Evolutionary conservation across 192 early-diverging fungal genomes (phyloP), one percentile per base, ranked within the genome.

Genomic region (Backusella tarrabulga): DNA sequence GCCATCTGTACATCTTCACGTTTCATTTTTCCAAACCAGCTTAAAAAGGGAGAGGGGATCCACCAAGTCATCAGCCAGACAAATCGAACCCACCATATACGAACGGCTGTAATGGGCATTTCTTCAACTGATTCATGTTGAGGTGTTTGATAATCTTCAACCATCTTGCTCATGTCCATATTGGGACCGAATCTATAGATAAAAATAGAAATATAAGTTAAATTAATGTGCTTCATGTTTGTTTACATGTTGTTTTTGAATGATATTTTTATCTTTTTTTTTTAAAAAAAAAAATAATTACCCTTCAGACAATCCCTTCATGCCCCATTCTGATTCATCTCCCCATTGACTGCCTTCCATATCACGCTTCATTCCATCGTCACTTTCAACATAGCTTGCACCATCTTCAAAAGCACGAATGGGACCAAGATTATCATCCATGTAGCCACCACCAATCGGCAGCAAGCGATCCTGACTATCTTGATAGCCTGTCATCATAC

Each of bases 1-100:
- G 97, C 97, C 95, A 97, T 97, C 66, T 90, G 94, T 44, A 98
- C 90, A 83, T 98, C 96, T 76, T 93, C 90, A 46, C 96, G 92
- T 84, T 93, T 95, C 94, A 97, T 94, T 75, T 89, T 87, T 66
- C 91, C 95, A 78, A 93, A 88, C 42, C 75, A 79, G 1, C 80
- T 71, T 34, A 95, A 78, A 71, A 85, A 88, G 34, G 81, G 87
- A 32, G 88, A 86, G 3, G 91, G 92, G 36, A 94, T 91, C 92
- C 93, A 95, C 90, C 93, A 97, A 4, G 96, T 97, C 82, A 95
- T 88, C n/a, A 87, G 83, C 95, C 96, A 96, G 15, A 93, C 93
- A 54, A 89, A 89, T 52, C 85, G 87, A 8, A 95, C 91, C 95
- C 93, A 95, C 77, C 85, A 84, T 19, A 85, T 82, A 73, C 92